phyloP scores from a whole-genome alignment of 108 stramenopile species.

The Cyclotella sp. region DNA sequence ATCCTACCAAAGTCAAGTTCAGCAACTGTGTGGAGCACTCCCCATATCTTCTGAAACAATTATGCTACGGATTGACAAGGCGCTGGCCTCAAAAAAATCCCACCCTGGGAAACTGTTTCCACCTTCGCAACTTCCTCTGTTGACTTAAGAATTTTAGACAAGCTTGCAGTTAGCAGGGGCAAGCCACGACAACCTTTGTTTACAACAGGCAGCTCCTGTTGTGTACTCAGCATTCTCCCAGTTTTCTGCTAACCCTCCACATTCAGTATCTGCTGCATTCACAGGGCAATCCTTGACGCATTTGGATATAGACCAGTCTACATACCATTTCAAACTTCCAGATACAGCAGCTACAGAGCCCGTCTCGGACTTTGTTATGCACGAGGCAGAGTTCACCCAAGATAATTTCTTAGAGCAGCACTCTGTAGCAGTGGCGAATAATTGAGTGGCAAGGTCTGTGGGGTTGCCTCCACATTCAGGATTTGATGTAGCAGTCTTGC shows the following conservation, averaged over 20 bases:
- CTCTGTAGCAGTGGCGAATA: constrained; percentile 2
- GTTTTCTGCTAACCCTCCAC: constrained; percentile 6
- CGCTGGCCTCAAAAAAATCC: too few species aligned
- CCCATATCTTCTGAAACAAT: too few species aligned
- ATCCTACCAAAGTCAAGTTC: too few species aligned
- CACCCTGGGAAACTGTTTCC: too few species aligned
- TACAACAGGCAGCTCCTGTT: not conserved
- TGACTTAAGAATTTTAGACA: too few species aligned
- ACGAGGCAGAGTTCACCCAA: not conserved
- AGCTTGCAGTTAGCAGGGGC: not conserved
- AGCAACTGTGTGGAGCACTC: too few species aligned
- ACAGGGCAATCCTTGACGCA: constrained; percentile 15
- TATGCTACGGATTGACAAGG: too few species aligned
- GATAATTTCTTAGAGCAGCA: constrained; percentile 12
- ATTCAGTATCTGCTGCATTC: not conserved
- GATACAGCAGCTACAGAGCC: not conserved
- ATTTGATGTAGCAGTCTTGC: not conserved
- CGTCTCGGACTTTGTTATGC: not conserved
- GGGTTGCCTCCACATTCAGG: constrained; percentile 13
- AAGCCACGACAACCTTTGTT: not conserved
- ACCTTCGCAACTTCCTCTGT: too few species aligned
- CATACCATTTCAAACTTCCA: constrained; percentile 13
- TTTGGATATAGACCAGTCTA: constrained; percentile 8
- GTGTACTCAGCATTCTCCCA: constrained; percentile 12
- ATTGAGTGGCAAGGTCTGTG: not conserved